These are phyloP conservation scores for Pythium vanterpoolii DNA, from an alignment of 352 stramenopile species.

Conservation along the genomic window DNA sequence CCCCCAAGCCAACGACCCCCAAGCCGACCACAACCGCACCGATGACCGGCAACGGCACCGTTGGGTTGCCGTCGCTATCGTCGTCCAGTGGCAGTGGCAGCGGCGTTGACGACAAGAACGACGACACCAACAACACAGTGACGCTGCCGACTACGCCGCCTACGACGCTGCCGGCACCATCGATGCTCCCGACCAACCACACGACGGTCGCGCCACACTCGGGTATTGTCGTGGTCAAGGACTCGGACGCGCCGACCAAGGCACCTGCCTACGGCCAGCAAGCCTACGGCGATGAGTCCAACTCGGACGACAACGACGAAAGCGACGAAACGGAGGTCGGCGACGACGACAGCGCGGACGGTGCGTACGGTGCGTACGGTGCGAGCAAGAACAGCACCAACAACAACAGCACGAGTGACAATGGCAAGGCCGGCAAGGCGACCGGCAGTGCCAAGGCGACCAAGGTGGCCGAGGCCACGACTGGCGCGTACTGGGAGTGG, in stretches of 20 bases:
- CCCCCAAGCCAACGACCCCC: constrained; percentile 36
- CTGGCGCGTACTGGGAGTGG: constrained; percentile 63
- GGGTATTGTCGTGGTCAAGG: constrained; percentile 10
- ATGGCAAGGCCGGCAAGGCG: neutral
- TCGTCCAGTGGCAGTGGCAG: neutral
- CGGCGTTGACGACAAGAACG: neutral
- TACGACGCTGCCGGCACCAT: neutral
- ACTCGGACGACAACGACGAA: constrained; percentile 14
- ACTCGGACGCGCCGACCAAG: neutral
- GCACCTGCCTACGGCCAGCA: constrained; percentile 25
- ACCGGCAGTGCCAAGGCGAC: too few species aligned
- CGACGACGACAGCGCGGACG: neutral
- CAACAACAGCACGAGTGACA: neutral
- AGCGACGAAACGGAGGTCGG: constrained; percentile 10
- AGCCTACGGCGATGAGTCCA: constrained; percentile 25
- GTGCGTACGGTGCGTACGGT: too few species aligned
- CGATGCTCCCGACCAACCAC: neutral
- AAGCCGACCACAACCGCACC: constrained; percentile 27
- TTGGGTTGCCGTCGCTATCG: neutral
- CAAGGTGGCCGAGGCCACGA: constrained; percentile 34
- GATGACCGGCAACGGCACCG: neutral
- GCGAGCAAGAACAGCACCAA: neutral
- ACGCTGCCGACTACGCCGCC: neutral
- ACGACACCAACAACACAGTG: neutral
- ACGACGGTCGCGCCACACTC: neutral